Evolutionary conservation across 257 asterid species (phyloP).

Genomic region (Petunia secreta): DNA sequence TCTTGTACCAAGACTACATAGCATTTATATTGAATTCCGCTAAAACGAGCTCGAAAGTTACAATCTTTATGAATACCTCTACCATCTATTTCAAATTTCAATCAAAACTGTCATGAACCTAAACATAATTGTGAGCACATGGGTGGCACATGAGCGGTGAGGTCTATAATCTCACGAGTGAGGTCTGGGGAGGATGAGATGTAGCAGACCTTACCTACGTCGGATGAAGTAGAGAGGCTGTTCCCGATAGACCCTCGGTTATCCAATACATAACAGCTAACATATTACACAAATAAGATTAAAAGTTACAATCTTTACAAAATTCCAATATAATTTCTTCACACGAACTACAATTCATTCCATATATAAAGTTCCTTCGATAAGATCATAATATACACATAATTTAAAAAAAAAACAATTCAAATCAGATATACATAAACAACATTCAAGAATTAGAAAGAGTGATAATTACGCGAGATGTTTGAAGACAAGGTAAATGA

Average conservation of each 20-base stretch:
- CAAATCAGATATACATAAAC: constrained; percentile 1
- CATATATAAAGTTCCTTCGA: no score
- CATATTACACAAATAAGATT: no score
- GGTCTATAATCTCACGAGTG: no score
- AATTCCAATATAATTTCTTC: no score
- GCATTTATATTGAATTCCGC: neutral
- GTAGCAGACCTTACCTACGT: no score
- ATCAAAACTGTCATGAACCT: neutral
- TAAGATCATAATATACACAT: no score
- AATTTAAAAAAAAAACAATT: no score
- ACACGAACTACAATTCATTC: no score
- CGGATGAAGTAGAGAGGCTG: no score
- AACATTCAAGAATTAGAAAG: constrained; percentile 10
- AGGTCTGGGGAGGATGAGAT: no score
- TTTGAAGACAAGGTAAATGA: constrained; percentile 86
- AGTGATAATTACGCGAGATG: constrained; percentile 58
- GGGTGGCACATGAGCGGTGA: neutral
- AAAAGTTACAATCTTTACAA: no score
- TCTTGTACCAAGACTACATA: neutral
- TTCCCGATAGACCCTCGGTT: no score
- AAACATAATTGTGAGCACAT: neutral
- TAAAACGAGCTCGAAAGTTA: neutral
- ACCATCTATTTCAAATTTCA: neutral
- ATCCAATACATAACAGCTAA: neutral
- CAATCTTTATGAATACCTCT: neutral